Percentiles rank a stretch among this genome's conserved stretches.
Conservation (phyloP, 257 asterid genomes). For the Cordia subcordata region DNA sequence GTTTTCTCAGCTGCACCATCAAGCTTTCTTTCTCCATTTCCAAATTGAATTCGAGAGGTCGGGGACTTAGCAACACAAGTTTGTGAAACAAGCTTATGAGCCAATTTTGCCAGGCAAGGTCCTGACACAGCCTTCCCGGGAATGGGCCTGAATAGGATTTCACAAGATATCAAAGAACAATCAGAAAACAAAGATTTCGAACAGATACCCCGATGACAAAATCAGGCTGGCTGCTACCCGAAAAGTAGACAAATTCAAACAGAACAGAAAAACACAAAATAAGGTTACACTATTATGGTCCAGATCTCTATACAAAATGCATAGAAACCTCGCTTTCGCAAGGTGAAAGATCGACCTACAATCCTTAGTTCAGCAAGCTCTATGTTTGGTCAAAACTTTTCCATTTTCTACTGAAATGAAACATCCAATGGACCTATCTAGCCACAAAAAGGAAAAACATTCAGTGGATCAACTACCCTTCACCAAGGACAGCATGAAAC, state of each 20-base stretch:
- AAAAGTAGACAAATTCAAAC: background rate
- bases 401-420: no score
- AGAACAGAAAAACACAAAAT: background rate
- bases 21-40: slow-evolving; percentile 1
- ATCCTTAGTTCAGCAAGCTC: background rate
- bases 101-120: slow-evolving; percentile 22
- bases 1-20: background rate
- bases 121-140: slow-evolving; percentile 36
- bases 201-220: background rate
- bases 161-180: background rate
- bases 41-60: background rate
- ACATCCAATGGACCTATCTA: no score
- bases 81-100: slow-evolving; percentile 30
- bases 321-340: no score
- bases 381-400: no score
- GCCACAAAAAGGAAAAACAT: no score
- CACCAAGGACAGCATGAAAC: no score
- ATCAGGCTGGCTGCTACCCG: background rate
- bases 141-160: slow-evolving; percentile 26
- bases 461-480: no score
- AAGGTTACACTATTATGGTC: no score
- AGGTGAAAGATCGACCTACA: no score
- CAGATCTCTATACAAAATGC: no score
- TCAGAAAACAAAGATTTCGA: slow-evolving; percentile 5
- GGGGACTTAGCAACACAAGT: background rate